Conservation (phyloP, 345 rosid species). For the Reutealis trisperma region DNA sequence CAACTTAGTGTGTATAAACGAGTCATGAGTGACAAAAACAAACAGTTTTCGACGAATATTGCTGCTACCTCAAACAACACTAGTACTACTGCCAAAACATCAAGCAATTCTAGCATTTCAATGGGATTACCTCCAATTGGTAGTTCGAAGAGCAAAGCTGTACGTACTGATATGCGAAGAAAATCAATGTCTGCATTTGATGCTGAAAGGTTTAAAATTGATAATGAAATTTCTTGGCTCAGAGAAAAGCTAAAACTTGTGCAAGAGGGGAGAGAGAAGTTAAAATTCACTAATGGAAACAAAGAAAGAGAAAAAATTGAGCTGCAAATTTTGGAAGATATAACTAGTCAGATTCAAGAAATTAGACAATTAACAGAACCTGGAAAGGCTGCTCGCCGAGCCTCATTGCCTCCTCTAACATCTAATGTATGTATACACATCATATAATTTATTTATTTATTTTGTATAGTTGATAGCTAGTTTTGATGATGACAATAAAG, state of each 20-base stretch:
- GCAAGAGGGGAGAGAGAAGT: slow-evolving; percentile 54
- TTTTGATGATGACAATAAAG: slow-evolving; percentile 9
- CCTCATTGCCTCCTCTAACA: slow-evolving; percentile 53
- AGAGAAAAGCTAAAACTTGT: slow-evolving; percentile 59
- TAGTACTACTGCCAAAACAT: not conserved
- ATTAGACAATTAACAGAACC: slow-evolving; percentile 43
- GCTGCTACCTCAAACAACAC: slow-evolving; percentile 11
- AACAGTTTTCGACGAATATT: slow-evolving; percentile 18
- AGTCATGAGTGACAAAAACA: slow-evolving; percentile 21
- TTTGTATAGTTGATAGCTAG: not conserved
- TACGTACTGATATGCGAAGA: slow-evolving; percentile 43
- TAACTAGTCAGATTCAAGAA: slow-evolving; percentile 47
- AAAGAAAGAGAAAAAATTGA: slow-evolving; percentile 41
- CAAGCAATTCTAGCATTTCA: slow-evolving; percentile 17
- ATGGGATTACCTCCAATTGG: slow-evolving; percentile 32
- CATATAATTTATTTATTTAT: not conserved
- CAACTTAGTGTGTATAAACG: slow-evolving; percentile 18
- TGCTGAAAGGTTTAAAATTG: slow-evolving; percentile 59
- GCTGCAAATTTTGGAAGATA: slow-evolving; percentile 49
- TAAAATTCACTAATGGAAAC: slow-evolving; percentile 39
- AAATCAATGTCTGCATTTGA: slow-evolving; percentile 78
- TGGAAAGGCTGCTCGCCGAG: slow-evolving; percentile 43
- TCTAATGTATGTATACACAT: slow-evolving; percentile 43
- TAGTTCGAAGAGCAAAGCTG: slow-evolving; percentile 26
- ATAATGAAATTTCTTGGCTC: slow-evolving; percentile 58